Evolutionary conservation across 2,329 filamentous ascomycete genomes (phyloP).

Genomic region (Claviceps purpurea): DNA sequence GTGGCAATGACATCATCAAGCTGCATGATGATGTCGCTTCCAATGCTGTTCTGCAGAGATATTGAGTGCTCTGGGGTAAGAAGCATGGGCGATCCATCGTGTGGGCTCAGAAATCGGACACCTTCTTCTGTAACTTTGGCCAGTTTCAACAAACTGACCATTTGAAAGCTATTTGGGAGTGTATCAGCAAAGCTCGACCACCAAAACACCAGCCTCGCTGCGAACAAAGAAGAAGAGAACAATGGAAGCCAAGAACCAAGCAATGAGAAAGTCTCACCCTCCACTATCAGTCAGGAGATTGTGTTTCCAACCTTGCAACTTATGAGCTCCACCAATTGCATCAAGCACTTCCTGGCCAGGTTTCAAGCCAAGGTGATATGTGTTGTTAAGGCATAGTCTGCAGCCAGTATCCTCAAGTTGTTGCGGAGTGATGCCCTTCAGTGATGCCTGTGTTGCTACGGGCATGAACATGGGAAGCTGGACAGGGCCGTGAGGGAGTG

Average conservation of each 20-base stretch:
- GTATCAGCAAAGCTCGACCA: background rate
- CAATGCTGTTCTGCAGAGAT: conserved; percentile 88
- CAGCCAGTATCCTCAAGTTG: conserved; percentile 86
- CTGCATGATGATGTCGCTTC: conserved; percentile 99
- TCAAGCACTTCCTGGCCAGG: conserved; percentile 85
- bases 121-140: conserved; percentile 92
- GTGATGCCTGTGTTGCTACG: conserved; percentile 87
- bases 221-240: background rate
- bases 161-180: conserved; percentile 70
- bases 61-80: conserved; percentile 97
- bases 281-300: conserved; percentile 82
- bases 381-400: conserved; percentile 90
- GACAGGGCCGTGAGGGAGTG: conserved; percentile 83
- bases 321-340: conserved; percentile 81
- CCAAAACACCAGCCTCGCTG: no score
- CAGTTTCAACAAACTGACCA: conserved; percentile 91
- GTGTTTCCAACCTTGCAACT: conserved; percentile 85
- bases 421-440: conserved; percentile 87
- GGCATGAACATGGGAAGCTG: conserved; percentile 95
- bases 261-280: conserved; percentile 35
- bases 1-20: conserved; percentile 96
- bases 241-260: background rate
- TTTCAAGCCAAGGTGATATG: conserved; percentile 90
- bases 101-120: conserved; percentile 88
- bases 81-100: conserved; percentile 91